Conservation (phyloP, 2,329 filamentous ascomycete species). For the Botrytis cinerea region DNA sequence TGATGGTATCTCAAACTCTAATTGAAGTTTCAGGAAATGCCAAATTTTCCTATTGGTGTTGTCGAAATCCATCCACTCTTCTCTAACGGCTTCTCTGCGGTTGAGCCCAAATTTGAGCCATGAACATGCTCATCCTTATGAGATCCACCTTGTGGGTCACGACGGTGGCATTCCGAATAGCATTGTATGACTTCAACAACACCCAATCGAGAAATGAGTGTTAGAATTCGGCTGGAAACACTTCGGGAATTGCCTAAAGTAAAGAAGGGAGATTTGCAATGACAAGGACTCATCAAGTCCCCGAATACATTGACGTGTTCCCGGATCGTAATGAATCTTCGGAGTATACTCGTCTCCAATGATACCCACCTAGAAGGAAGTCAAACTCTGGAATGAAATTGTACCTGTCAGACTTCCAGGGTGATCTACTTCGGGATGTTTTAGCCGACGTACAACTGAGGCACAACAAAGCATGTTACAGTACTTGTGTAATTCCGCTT, state of each 20-base stretch:
- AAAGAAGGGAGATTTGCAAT: neutral
- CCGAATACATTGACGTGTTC: neutral
- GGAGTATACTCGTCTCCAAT: conserved; percentile 5
- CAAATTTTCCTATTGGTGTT: conserved; percentile 15
- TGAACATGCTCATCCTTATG: neutral
- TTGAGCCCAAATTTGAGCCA: conserved; percentile 14
- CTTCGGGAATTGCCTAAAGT: conserved; percentile 7
- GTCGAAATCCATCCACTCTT: neutral
- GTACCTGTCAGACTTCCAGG: conserved; percentile 11
- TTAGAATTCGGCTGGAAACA: neutral
- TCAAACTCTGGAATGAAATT: neutral
- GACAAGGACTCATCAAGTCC: neutral
- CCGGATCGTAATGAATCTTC: neutral
- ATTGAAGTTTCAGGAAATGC: neutral
- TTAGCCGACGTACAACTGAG: conserved; percentile 4
- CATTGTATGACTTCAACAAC: neutral
- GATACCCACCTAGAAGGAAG: conserved; percentile 10
- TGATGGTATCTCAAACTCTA: neutral
- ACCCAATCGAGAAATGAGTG: neutral
- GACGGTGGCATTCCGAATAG: neutral
- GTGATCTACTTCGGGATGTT: neutral
- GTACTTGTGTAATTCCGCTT: neutral
- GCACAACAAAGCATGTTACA: neutral
- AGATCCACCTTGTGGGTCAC: conserved; percentile 7
- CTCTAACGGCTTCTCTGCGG: neutral